Evolutionary conservation across 805 yeast genomes (phyloP), one percentile per base, ranked within the genome.

Genomic region (Candida dajiaensis): DNA sequence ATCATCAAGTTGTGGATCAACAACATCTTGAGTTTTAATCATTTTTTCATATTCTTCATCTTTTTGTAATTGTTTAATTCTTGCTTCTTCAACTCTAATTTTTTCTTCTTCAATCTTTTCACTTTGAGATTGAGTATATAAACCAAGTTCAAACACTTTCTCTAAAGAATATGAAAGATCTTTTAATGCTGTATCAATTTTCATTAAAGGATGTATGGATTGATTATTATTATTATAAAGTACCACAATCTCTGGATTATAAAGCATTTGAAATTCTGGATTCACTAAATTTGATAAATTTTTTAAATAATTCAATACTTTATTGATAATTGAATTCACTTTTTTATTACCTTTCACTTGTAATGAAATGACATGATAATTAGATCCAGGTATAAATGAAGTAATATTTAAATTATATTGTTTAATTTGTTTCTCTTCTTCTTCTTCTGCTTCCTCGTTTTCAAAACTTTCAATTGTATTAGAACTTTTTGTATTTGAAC

Each of bases 1-100:
- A 28, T 54, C 62, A 11, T 59, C 65, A 7, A 38, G 64, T 47
- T 42, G 60, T 20, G 20, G 63, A 29, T 66, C 58, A 41, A 66
- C 49, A 9, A 58, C 64, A 25, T 52, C 46, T 3, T 53, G 54
- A 12, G 50, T 43, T 47, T 26, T 25, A 36, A 41, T 48, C 49
- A 46, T 41, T 38, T 20, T 49, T 63, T 16, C 53, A 51, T 23
- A 47, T 6, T 59, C 68, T 13, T 58, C 64, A 60, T 41, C 53
- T 54, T 55, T 46, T 46, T 39, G 40, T 55, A 44, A 64, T 57
- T 45, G 66, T 55, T 58, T 35, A 40, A 41, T 18, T 21, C 36
- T 55, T 3, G 51, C 55, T 38, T 58, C 50, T 38, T 54, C 53
- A 36, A 54, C 50, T 22, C 31, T 46, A n/a, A 13, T 38, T 25